phyloP scores from a whole-genome alignment of 2,329 filamentous ascomycete species.

The Sphaerostilbella broomeana region DNA sequence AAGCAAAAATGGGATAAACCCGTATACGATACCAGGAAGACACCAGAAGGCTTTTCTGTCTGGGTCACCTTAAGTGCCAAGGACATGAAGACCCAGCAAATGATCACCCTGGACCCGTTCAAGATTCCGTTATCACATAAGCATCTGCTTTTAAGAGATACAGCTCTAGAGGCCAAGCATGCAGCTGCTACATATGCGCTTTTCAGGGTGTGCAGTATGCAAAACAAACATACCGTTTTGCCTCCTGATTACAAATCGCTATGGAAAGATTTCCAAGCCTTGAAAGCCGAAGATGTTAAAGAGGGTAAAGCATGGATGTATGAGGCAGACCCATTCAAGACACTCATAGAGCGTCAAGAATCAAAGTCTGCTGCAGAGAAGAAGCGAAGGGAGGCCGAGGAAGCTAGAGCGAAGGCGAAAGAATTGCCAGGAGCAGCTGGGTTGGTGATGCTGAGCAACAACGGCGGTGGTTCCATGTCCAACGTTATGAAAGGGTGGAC shows the following conservation, averaged over 20 bases:
- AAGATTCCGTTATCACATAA: constrained; percentile 71
- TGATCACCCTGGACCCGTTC: constrained; percentile 70
- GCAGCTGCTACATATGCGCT: constrained; percentile 88
- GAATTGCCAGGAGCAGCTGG: constrained; percentile 55
- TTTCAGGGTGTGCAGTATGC: constrained; percentile 89
- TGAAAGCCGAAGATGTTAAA: constrained; percentile 76
- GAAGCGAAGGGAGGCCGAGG: constrained; percentile 66
- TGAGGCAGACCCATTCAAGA: constrained; percentile 86
- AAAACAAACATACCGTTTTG: constrained; percentile 90
- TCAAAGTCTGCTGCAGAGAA: constrained; percentile 70
- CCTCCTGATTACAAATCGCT: constrained; percentile 83
- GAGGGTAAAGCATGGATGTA: constrained; percentile 83
- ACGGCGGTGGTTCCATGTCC: constrained; percentile 29
- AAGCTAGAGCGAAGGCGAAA: constrained; percentile 60
- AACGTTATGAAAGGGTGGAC: constrained; percentile 70
- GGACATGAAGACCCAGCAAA: constrained; percentile 78
- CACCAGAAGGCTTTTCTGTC: constrained; percentile 67
- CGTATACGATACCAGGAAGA: constrained; percentile 78
- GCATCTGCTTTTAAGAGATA: constrained; percentile 67
- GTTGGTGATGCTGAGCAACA: constrained; percentile 44
- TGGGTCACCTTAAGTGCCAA: constrained; percentile 70
- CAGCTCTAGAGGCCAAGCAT: constrained; percentile 83
- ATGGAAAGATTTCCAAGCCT: constrained; percentile 82
- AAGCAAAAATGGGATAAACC: constrained; percentile 94
- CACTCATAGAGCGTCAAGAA: constrained; percentile 71